These are phyloP conservation scores for Oropetium thomaeum DNA, from an alignment of 176 grass and related monocot genomes.

Conservation along the genomic window DNA sequence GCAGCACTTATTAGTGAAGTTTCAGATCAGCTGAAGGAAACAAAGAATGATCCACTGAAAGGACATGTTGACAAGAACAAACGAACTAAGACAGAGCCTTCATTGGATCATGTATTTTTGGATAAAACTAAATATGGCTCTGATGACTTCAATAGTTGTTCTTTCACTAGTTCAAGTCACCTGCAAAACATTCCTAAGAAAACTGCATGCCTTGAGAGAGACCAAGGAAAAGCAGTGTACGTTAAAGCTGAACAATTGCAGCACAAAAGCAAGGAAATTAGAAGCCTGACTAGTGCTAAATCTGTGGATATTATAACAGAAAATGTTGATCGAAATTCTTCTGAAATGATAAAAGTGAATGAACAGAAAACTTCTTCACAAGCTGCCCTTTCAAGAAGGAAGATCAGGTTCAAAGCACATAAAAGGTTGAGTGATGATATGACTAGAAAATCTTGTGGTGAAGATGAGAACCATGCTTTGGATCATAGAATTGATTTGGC, in stretches of 20 bases:
- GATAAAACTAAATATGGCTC: constrained; percentile 24
- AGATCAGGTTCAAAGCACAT: constrained; percentile 48
- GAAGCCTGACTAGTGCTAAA: constrained; percentile 33
- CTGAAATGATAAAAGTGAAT: constrained; percentile 34
- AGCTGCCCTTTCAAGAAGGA: constrained; percentile 41
- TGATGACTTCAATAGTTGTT: constrained; percentile 29
- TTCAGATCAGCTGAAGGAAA: constrained; percentile 34
- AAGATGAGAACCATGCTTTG: constrained; percentile 3
- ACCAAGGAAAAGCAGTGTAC: constrained; percentile 23
- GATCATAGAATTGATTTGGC: constrained; percentile 30
- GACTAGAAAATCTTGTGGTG: constrained; percentile 33
- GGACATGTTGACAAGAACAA: constrained; percentile 14
- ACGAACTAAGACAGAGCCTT: constrained; percentile 26
- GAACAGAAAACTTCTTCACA: constrained; percentile 40
- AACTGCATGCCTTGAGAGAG: constrained; percentile 26
- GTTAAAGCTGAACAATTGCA: constrained; percentile 35
- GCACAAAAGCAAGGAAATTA: constrained; percentile 30
- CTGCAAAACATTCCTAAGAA: constrained; percentile 33
- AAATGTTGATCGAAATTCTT: constrained; percentile 35
- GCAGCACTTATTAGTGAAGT: constrained; percentile 5
- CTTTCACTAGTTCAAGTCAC: constrained; percentile 24
- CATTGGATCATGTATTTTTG: constrained; percentile 27
- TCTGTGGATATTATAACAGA: constrained; percentile 9
- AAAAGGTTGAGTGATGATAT: constrained; percentile 29
- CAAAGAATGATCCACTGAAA: constrained; percentile 31